Base-by-base conservation (phyloP, 768 basidiomycete species). In the Leucogyrophana mollusca region DNA sequence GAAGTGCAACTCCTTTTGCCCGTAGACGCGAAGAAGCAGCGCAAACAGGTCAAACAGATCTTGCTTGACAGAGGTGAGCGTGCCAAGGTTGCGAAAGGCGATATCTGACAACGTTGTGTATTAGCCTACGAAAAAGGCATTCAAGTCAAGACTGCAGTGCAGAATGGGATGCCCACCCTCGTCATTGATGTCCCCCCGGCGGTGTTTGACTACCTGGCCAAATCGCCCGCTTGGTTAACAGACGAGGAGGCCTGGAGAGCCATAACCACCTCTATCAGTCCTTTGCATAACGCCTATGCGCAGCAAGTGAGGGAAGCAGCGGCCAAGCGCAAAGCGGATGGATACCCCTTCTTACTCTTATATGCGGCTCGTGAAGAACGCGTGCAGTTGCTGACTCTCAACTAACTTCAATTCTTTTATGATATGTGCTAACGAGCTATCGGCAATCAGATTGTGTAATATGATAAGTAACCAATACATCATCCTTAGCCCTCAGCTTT, bases 171-270 rank as follows among this genome's bases (percentile, higher is more conserved):
- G 50, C 84, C 86, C 1, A 80, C 79, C 17, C 65, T 92, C n/a
- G 87, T 80, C 2, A 73, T 91, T 11, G 89, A 91, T 46, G 81
- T 90, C 9, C 68, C 80, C 1, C 61, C 73, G 0, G 48, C 67
- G 6, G 73, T 80, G 2, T 90, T 90, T 51, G 85, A 89, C 38
- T 56, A 70, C 2, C 77, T 92, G 71, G 72, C 73, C 22, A 75
- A 70, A 56, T 79, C 62, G 27, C 58, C 79, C 3, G 60, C 67
- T 13, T 91, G 90, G 90, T 64, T 90, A 20, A 74, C 74, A 4
- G 87, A 89, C 49, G 90, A 92, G 35, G 87, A 90, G 32, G 70
- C 73, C 0, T 89, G 90, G 87, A 85, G 82, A 62, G 49, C 69
- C 2, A 72, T 90, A 32, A 58, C 73, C 6, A 68, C 73, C 0